Base-by-base conservation (phyloP, 345 rosid genomes). In the Triadica sebifera region DNA sequence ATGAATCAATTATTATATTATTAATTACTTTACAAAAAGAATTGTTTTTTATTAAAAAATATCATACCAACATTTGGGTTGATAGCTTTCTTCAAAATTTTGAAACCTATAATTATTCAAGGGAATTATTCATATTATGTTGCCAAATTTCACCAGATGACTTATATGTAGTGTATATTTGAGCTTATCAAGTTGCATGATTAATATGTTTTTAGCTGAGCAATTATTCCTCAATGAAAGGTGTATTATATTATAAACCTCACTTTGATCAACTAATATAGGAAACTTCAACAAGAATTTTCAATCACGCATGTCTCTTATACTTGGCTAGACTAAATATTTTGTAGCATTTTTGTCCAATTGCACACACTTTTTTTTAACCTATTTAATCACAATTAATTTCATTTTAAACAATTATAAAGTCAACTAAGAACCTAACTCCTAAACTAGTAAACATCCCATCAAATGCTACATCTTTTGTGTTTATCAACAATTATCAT, bases 221-320 rank as follows among this genome's bases (percentile, higher is more conserved):
- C 78, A 96, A 90, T 62, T 96, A 91, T 82, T 91, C 93, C 73
- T 96, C 99, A 0, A 96, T 93, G 99, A 98, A 93, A 83, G 97
- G 98, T 78, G 96, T 96, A 57, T 74, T 96, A 66, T 96, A 96
- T 73, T 95, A 98, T 71, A 91, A 87, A 85, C 99, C 99, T 76
- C 99, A 93, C 75, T 93, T 91, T 74, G 99, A 91, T 86, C 99
- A 93, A 81, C 92, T 96, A 60, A 93, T 96, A 87, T 93, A 90
- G 88, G 98, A 93, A 96, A 81, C 63, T 96, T 88, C 87, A 91
- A 80, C 89, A 96, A 96, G 87, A 96, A 91, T 74, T 96, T 96
- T 77, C 92, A 88, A 73, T 90, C 98, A 49, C 94, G 98, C 91
- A 88, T 68, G 98, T 78, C 52, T 50, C 69, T 67, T 71, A 47